Conservation (phyloP, 305 asterid genomes). For the Fraxinus platypoda region DNA sequence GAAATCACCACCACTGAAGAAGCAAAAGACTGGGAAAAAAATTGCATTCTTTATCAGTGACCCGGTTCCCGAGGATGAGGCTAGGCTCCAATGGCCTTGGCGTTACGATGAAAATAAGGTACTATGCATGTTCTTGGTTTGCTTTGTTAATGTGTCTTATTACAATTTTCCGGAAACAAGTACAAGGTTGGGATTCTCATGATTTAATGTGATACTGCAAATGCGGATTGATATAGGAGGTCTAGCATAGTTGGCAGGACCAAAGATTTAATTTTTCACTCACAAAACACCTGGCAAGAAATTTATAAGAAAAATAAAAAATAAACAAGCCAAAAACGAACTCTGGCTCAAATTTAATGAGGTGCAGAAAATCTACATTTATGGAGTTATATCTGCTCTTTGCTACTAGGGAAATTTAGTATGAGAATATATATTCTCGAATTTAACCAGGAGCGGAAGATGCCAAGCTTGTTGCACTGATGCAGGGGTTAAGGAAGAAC, state of each 20-base stretch:
- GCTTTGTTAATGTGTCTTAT: background rate
- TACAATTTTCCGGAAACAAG: background rate
- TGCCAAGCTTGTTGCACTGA: background rate
- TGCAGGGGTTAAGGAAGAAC: background rate
- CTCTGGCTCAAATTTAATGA: background rate
- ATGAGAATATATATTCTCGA: background rate
- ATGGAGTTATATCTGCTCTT: background rate
- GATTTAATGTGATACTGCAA: background rate
- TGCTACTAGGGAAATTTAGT: background rate
- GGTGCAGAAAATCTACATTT: background rate
- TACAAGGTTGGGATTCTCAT: background rate
- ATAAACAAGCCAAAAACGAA: background rate
- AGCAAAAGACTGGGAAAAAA: slow-evolving; percentile 26
- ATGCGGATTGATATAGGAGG: background rate
- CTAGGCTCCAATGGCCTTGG: slow-evolving; percentile 49
- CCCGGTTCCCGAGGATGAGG: slow-evolving; percentile 43
- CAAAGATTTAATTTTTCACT: background rate
- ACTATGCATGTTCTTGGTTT: background rate
- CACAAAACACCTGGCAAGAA: background rate
- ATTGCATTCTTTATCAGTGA: slow-evolving; percentile 39
- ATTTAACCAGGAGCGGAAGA: background rate
- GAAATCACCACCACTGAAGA: slow-evolving; percentile 35
- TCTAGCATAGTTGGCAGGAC: background rate
- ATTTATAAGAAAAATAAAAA: background rate
- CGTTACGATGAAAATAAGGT: slow-evolving; percentile 40